Base-by-base conservation (phyloP, 352 stramenopile species). In the Elongisporangium senticosum region DNA sequence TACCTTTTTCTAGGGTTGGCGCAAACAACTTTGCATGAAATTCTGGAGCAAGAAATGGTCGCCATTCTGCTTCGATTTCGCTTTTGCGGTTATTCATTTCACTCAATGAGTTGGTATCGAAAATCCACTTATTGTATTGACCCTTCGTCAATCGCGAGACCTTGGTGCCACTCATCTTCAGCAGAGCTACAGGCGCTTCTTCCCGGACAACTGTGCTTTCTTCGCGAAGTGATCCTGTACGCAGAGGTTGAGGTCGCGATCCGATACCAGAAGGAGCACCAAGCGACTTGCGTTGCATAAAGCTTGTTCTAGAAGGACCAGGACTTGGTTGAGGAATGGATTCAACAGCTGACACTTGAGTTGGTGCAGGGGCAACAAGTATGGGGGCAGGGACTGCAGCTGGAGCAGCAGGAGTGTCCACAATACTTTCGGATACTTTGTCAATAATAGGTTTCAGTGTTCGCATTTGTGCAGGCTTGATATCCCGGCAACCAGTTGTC, bases 381-480 rank as follows among this genome's bases (percentile, higher is more conserved):
- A 10, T 4, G 4, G 56, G 13, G 2, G 24, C 23, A 21, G 58
- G 53, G 22, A 49, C 58, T 50, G 49, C 47, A 8, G 43, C 59
- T 40, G 58, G 21, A 33, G 21, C 60, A 17, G 55, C 50, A 5
- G 13, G 23, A 7, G 57, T 72, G 37, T 86, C 74, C 3, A 74
- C 69, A 22, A 67, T 54, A 15, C 49, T 61, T 22, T 86, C 75
- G 40, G 59, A 77, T 4, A 89, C 83, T 56, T 93, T 93, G 43
- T 91, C 72, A 10, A 96, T 79, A 23, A 95, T 69, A n/a, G 86
- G 86, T n/a, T 89, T 86, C 4, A 96, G 61, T 40, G 83, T 84
- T 37, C 86, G 75, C 86, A 96, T 96, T 23, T 90, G 82, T 4
- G 86, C 86, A 24, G 86, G 86, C 50, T 94, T 90, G 51, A 96